Base-by-base conservation (phyloP, 305 asterid species). In the Fraxinus greggii region DNA sequence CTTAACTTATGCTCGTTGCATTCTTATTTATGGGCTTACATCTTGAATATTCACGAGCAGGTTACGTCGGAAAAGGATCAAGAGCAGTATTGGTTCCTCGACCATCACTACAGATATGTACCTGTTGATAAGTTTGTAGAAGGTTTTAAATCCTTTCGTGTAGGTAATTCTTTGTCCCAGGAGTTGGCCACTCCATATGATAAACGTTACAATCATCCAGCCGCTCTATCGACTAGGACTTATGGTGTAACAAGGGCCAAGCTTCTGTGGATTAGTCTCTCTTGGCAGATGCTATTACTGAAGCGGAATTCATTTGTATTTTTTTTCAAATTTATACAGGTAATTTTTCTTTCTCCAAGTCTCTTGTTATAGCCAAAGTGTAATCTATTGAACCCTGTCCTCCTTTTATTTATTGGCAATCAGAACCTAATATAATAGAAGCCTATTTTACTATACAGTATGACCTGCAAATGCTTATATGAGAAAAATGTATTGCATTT, bases 41-140 rank as follows among this genome's bases (percentile, higher is more conserved):
- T 76, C 80, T 78, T 84, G 70, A 86, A 76, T 87, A 24, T 45
- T 40, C 84, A 19, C 79, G 61, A 28, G 35, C 82, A 92, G 95
- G 92, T 92, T 77, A 81, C 86, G 79, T 92, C 97, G 77, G 90
- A 87, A 83, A 91, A 88, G 88, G 97, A 91, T 86, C 95, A 92
- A 85, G 86, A 91, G 83, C 95, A 91, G 86, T 92, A 92, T 83
- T 92, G 97, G 97, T 88, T 86, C 78, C 88, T 75, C 78, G 86
- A 85, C 78, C 80, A 78, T 79, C 90, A 17, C 65, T 91, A 91
- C 90, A 83, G 74, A 73, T 91, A 89, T 33, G 86, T 91, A 40
- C 84, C 95, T 5, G 90, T 83, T 74, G 85, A 85, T 7, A 90
- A 89, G 88, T 93, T 93, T 86, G 92, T 86, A 2, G 93, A 91